Percentiles rank a stretch among this genome's conserved stretches.
Evolutionary conservation across 1,139 yeast species (phyloP).

Genomic region (Diutina neorugosa): DNA sequence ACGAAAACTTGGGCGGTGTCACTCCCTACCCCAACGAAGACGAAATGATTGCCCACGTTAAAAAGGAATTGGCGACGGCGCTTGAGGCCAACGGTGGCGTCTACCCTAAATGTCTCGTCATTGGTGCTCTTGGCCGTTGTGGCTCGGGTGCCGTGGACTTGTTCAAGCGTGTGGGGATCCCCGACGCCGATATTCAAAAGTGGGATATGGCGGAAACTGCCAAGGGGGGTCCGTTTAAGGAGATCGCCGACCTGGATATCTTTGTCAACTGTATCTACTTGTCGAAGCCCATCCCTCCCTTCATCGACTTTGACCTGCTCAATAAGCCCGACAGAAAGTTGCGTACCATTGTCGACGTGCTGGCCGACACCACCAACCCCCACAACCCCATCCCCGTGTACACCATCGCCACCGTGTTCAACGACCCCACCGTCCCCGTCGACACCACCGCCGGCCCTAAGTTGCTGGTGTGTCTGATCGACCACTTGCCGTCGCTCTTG

Average conservation of each 20-base stretch:
- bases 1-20: conserved; percentile 61
- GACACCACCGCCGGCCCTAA: conserved; percentile 71
- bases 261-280: conserved; percentile 93
- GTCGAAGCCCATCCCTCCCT: conserved; percentile 89
- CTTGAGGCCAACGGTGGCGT: conserved; percentile 47
- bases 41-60: conserved; percentile 59
- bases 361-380: conserved; percentile 97
- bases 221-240: conserved; percentile 93
- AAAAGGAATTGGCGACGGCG: conserved; percentile 47
- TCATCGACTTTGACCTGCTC: conserved; percentile 58
- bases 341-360: conserved; percentile 90
- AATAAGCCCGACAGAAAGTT: conserved; percentile 58
- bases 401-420: conserved; percentile 77
- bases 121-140: conserved; percentile 97
- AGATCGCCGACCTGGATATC: conserved; percentile 78
- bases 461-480: conserved; percentile 88
- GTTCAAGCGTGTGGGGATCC: conserved; percentile 73
- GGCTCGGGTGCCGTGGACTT: conserved; percentile 96
- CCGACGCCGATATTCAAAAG: conserved; percentile 69
- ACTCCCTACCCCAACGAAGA: conserved; percentile 74
- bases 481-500: conserved; percentile 86
- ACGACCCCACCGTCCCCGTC: conserved; percentile 80
- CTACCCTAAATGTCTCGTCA: conserved; percentile 71
- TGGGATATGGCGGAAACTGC: conserved; percentile 98
- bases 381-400: conserved; percentile 96